phyloP scores from a whole-genome alignment of 2,329 filamentous ascomycete species.

The Clonostachys chloroleuca region DNA sequence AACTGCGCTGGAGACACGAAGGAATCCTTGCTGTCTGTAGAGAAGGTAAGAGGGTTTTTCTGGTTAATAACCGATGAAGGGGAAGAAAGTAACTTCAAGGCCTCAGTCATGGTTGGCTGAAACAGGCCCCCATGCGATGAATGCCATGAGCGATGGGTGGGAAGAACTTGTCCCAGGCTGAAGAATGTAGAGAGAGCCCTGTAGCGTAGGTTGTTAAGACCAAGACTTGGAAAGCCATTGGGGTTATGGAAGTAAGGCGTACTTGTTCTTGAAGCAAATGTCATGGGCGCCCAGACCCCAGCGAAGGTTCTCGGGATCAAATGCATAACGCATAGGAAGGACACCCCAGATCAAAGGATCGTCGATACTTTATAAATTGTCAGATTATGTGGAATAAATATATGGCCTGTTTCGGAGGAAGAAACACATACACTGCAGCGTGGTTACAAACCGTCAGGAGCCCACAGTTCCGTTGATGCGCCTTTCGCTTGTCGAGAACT shows the following conservation, averaged over 20 bases:
- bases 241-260: slow-evolving; percentile 13
- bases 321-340: slow-evolving; percentile 69
- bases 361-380: slow-evolving; percentile 61
- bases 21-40: slow-evolving; percentile 60
- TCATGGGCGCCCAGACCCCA: slow-evolving; percentile 93
- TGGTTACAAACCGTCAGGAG: slow-evolving; percentile 66
- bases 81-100: slow-evolving; percentile 74
- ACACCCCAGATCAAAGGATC: slow-evolving; percentile 94
- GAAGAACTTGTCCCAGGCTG: slow-evolving; percentile 81
- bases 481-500: slow-evolving; percentile 66
- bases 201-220: background rate
- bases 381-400: background rate
- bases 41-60: slow-evolving; percentile 43
- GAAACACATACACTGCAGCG: slow-evolving; percentile 28
- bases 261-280: slow-evolving; percentile 90
- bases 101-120: slow-evolving; percentile 83
- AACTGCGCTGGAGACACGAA: slow-evolving; percentile 72
- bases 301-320: slow-evolving; percentile 70
- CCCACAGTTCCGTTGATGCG: slow-evolving; percentile 56
- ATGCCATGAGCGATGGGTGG: slow-evolving; percentile 77
- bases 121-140: slow-evolving; percentile 80
- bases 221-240: background rate
- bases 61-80: slow-evolving; percentile 42
- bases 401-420: background rate
- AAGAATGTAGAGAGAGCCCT: slow-evolving; percentile 78